Base-by-base conservation (phyloP, 352 stramenopile genomes). In the Elongisporangium prolatum region DNA sequence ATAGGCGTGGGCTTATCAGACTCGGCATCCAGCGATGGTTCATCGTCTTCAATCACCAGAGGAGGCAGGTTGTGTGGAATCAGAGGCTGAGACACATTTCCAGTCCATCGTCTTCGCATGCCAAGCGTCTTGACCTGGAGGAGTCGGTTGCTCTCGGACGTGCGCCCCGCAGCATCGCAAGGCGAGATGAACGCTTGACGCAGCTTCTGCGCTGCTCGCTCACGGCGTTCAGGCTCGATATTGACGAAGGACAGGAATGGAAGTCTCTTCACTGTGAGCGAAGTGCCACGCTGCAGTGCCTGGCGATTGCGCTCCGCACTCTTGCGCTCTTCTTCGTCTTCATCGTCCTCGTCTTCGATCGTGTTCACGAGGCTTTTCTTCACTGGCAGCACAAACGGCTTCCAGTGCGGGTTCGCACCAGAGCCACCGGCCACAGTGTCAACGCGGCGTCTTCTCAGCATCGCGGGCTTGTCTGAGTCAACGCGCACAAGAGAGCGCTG, bases 101-200 rank as follows among this genome's bases (percentile, higher is more conserved):
- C 74, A 4, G 69, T 64, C 80, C 80, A 95, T 18, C 84, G 68
- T 2, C 84, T 71, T 0, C 86, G 70, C 71, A 91, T 86, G 0
- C 84, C 86, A n/a, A 95, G 81, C 50, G 86, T 95, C 70, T 94
- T 95, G 50, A 86, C 76, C 16, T 84, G 72, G 53, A 94, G 57
- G 52, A 95, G 54, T 10, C 84, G 74, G 47, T 90, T 81, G 68
- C 86, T 95, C 63, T 94, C 84, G 18, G 65, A 65, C 11, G 86
- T 77, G n/a, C 83, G 77, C 8, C 72, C 71, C 2, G 68, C 62
- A 9, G 69, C 75, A 49, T 72, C 81, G 50, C 80, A 91, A 0
- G 84, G 86, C 50, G 84, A 92, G 63, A 92, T 91, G 69, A 95
- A 95, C 21, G 72, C 77, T 47, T 80, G 71, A 16, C 72, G 75